Base-by-base conservation (phyloP, 2,329 filamentous ascomycete genomes). In the Scopulariopsis brevicaulis region DNA sequence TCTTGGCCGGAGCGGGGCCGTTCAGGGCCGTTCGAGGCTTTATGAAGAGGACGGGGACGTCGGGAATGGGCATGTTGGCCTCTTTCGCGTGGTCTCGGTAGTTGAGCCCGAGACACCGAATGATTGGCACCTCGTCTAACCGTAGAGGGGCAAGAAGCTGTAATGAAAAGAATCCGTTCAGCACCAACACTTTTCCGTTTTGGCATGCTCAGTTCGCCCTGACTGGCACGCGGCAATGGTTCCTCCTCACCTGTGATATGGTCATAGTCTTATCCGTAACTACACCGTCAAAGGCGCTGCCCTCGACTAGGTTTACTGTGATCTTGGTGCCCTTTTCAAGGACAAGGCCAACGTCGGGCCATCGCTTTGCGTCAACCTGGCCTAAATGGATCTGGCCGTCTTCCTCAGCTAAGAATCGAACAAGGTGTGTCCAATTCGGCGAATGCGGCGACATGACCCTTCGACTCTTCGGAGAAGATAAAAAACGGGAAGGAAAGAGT, bases 141-240 rank as follows among this genome's bases (percentile, higher is more conserved):
- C 83, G 79, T 20, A 90, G 72, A 0, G 87, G 86, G 2, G 83
- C 73, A 14, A 89, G 75, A 18, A 90, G 73, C 53, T 58, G 35
- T 35, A 5, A 7, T 2, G 11, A n/a, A n/a, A n/a, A n/a, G n/a
- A n/a, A 57, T 46, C 83, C 69, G 90, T 90, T 40, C 86, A 86
- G 18, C 88, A 72, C 0, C 78, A 80, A 85, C 86, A 89, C 70
- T 90, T 86, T 1, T 84, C 79, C 18, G 84, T 84, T 46, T 57
- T 57, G 60, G 87, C 70, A 70, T 90, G 86, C 85, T 86, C 91
- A 62, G 89, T 86, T 48, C 88, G 83, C 71, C 90, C 87, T 70
- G 70, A 35, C 69, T 73, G 69, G 72, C 37, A 54, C 25, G 15
- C 22, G 34, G 12, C 35, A 55, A 32, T n/a, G 20, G 28, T 25